Base-by-base conservation (phyloP, 129 eudicot genomes). In the Tagetes erecta region DNA sequence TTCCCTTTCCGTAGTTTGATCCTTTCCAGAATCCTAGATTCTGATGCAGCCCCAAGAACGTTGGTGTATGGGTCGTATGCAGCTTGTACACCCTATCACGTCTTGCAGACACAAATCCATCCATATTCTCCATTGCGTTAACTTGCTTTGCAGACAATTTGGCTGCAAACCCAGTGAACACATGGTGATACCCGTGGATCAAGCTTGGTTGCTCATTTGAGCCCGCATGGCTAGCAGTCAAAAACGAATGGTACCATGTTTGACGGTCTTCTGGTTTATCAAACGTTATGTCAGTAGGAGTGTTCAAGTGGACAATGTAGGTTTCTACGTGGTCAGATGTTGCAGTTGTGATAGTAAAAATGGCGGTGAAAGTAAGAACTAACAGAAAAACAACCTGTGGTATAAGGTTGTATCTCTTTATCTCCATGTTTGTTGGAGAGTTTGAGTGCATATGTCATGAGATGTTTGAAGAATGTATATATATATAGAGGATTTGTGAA, bases 101-200 rank as follows among this genome's bases (percentile, higher is more conserved):
- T 66, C 59, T 80, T 27, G 87, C 87, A 14, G 83, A 79, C 34
- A 83, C 46, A 5, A 83, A 83, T 8, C 86, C 86, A n/a, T 69
- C 76, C 36, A 73, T 73, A 8, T 33, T 77, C 69, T 82, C 82
- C 86, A 82, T 77, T 33, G 58, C 76, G 42, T 77, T 72, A 47
- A 77, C 86, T 67, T 82, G 79, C 9, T 73, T 71, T 14, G 65
- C 42, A 11, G 86, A 47, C 64, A 82, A 40, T 53, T 60, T 67
- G 68, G 82, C 82, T 71, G 86, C 79, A 67, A 82, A 82, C 7
- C 86, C 82, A 0, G 81, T 82, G 14, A 82, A 74, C 78, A 82
- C 76, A 58, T 57, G 67, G 39, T 77, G 86, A 36, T 82, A 77
- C 31, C 82, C 75, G 42, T 77, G 74, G 33, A 82, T 10, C 37